A percentile compares a stretch with the other conserved stretches of the same genome.
These are phyloP conservation scores for Paxillus rubicundulus DNA, from an alignment of 768 basidiomycete genomes.

Conservation along the genomic window DNA sequence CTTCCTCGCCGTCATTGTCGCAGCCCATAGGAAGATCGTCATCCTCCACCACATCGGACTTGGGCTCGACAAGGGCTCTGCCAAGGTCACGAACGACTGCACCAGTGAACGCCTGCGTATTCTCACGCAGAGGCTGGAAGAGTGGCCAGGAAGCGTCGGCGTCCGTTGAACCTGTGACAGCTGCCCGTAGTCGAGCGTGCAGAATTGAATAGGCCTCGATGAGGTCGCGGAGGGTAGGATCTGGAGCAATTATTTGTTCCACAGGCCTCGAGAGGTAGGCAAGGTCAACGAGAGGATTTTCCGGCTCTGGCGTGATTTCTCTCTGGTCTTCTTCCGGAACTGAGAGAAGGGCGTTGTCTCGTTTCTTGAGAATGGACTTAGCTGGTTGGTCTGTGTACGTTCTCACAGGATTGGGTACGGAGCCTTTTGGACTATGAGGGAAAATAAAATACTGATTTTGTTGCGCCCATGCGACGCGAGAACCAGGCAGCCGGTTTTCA, in stretches of 20 bases:
- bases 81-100: conserved; percentile 69
- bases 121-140: conserved; percentile 65
- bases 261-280: conserved; percentile 68
- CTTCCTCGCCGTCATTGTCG: conserved; percentile 24
- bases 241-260: conserved; percentile 49
- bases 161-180: conserved; percentile 43
- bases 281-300: conserved; percentile 59
- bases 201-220: conserved; percentile 76
- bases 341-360: conserved; percentile 32
- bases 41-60: conserved; percentile 14
- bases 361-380: conserved; percentile 72
- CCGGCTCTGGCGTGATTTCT: conserved; percentile 76
- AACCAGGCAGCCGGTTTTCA: conserved; percentile 42
- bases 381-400: conserved; percentile 44
- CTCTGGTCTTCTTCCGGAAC: conserved; percentile 46
- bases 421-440: conserved; percentile 27
- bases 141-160: conserved; percentile 65
- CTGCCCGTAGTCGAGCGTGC: conserved; percentile 57
- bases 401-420: conserved; percentile 25
- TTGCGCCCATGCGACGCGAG: conserved; percentile 52
- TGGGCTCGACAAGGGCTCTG: conserved; percentile 62
- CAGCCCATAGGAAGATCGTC: conserved; percentile 24
- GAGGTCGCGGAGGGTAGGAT: conserved; percentile 52
- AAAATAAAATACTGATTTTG: conserved; percentile 48
- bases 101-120: conserved; percentile 48